Percentiles rank a stretch among this genome's conserved stretches.
These are phyloP conservation scores for Phalaenopsis aphrodite DNA, from an alignment of 106 monocot genomes.

Conservation along the genomic window DNA sequence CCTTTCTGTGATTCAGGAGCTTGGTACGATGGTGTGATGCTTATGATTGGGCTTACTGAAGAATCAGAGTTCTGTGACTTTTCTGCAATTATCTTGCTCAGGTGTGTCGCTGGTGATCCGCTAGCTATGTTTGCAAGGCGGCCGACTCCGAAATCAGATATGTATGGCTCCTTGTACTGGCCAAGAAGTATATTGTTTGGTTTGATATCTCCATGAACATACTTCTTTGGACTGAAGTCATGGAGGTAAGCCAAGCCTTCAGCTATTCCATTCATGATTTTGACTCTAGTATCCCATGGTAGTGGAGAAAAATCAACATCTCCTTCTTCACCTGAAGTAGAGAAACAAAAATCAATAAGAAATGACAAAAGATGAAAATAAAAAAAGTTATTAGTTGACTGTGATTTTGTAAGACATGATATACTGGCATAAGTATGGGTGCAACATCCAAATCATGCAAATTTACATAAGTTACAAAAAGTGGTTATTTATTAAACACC, in stretches of 20 bases:
- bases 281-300: conserved; percentile 23
- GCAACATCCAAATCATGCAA: neutral
- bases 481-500: neutral
- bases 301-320: conserved; percentile 7
- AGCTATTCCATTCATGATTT: conserved; percentile 31
- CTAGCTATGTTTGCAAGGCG: conserved; percentile 49
- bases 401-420: neutral
- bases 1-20: conserved; percentile 64
- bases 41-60: conserved; percentile 35
- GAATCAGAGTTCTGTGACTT: conserved; percentile 35
- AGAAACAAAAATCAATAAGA: neutral
- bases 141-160: conserved; percentile 43
- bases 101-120: conserved; percentile 38
- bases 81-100: conserved; percentile 14
- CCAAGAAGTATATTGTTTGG: conserved; percentile 45
- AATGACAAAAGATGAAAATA: neutral
- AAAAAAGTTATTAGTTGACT: neutral
- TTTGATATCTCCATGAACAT: conserved; percentile 13
- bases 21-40: conserved; percentile 32
- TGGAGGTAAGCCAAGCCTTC: conserved; percentile 40
- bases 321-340: neutral
- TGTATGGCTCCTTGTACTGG: conserved; percentile 28
- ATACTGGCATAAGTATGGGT: neutral
- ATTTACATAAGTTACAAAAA: neutral
- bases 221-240: conserved; percentile 35